A percentile compares a stretch with the other conserved stretches of the same genome.
Conservation (phyloP, 257 asterid genomes). For the Nicotiana otophora region DNA sequence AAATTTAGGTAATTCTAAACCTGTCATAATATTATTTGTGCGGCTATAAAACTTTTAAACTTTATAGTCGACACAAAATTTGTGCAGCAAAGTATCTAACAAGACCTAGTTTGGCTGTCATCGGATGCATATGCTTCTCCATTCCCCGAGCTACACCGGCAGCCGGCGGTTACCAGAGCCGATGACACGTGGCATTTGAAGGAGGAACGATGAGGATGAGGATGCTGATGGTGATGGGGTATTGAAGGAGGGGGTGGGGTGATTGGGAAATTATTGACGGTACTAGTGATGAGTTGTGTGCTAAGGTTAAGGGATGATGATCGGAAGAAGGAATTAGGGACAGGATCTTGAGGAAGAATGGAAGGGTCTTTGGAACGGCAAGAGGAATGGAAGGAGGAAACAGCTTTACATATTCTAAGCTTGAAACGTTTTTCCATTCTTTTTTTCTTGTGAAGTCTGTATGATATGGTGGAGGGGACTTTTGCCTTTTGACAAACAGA, state of each 20-base stretch:
- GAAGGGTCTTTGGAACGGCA: constrained; percentile 70
- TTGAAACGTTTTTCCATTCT: constrained; percentile 24
- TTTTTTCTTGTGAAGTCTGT: neutral
- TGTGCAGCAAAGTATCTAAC: neutral
- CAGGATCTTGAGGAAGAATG: constrained; percentile 45
- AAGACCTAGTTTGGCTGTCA: neutral
- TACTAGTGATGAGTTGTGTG: neutral
- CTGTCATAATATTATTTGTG: neutral
- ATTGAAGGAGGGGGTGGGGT: constrained; percentile 2
- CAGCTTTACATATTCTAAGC: constrained; percentile 42
- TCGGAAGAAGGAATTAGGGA: constrained; percentile 35
- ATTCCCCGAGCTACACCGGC: neutral
- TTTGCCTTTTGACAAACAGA: neutral
- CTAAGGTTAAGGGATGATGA: constrained; percentile 2
- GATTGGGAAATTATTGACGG: constrained; percentile 4
- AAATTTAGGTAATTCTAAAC: no score
- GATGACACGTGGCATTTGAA: constrained; percentile 15
- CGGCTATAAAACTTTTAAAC: no score
- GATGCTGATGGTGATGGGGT: constrained; percentile 5
- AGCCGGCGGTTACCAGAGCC: constrained; percentile 11
- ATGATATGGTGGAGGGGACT: neutral
- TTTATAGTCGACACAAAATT: no score
- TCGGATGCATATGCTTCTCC: neutral
- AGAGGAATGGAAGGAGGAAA: constrained; percentile 36
- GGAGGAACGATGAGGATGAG: constrained; percentile 18